These are phyloP conservation scores for Hygrophorus pudorinus DNA, from an alignment of 768 basidiomycete genomes.

Conservation along the genomic window DNA sequence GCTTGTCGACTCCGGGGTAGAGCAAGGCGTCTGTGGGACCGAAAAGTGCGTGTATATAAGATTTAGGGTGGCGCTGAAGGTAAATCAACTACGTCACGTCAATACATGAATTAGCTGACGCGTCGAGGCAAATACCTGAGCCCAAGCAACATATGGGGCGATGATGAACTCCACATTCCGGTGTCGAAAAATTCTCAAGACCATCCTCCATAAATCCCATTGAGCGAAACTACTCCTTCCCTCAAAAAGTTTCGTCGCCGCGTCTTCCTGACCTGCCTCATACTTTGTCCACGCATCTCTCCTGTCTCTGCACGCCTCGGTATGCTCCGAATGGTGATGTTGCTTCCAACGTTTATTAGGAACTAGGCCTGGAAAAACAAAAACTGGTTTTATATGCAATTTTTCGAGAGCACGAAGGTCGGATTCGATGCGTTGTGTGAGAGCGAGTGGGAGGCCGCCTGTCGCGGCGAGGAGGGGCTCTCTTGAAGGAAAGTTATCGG, in stretches of 20 bases:
- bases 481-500: slow-evolving; percentile 63
- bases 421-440: slow-evolving; percentile 80
- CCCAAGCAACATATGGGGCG: slow-evolving; percentile 92
- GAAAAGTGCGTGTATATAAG: slow-evolving; percentile 91
- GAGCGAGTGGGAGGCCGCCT: slow-evolving; percentile 85
- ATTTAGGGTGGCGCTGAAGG: slow-evolving; percentile 85
- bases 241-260: slow-evolving; percentile 78
- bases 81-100: slow-evolving; percentile 66
- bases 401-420: slow-evolving; percentile 89
- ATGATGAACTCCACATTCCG: slow-evolving; percentile 93
- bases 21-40: slow-evolving; percentile 85
- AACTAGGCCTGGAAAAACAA: slow-evolving; percentile 87
- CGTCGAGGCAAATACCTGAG: slow-evolving; percentile 56
- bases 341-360: slow-evolving; percentile 69
- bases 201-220: slow-evolving; percentile 92
- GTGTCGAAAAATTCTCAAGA: slow-evolving; percentile 87
- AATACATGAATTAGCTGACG: neutral
- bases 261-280: slow-evolving; percentile 85
- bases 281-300: slow-evolving; percentile 90
- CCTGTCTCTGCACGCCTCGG: slow-evolving; percentile 65
- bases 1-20: slow-evolving; percentile 78
- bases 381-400: slow-evolving; percentile 94
- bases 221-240: slow-evolving; percentile 60
- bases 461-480: slow-evolving; percentile 93
- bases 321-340: slow-evolving; percentile 42